These are phyloP conservation scores for Cutaneotrichosporon arboriforme DNA, from an alignment of 1,284 basidiomycete species.

Conservation along the genomic window DNA sequence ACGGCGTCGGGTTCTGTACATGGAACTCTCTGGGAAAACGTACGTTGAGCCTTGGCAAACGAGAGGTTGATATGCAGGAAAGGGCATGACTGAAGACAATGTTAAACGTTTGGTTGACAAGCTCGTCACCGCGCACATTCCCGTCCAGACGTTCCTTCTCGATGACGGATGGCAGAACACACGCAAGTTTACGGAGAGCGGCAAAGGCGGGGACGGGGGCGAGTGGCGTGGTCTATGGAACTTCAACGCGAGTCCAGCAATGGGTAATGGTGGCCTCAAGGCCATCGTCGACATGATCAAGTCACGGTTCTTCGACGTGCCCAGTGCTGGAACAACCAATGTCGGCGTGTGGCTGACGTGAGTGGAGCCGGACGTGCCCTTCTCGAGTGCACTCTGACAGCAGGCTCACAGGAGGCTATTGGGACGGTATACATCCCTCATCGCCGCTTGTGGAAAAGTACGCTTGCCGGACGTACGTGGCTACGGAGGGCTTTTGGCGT, in stretches of 20 bases:
- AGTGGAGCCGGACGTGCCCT: not conserved
- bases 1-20: constrained; percentile 18
- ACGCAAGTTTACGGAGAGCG: not conserved
- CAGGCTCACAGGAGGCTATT: constrained; percentile 32
- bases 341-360: constrained; percentile 33
- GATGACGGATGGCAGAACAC: constrained; percentile 41
- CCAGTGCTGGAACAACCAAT: not conserved
- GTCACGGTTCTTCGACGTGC: not conserved
- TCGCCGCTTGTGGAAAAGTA: constrained; percentile 25
- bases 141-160: constrained; percentile 32
- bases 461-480: constrained; percentile 17
- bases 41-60: not conserved
- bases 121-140: constrained; percentile 8
- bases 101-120: constrained; percentile 7
- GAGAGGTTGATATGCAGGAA: not conserved
- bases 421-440: constrained; percentile 29
- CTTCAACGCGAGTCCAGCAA: constrained; percentile 6
- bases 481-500: constrained; percentile 7
- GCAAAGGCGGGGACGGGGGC: not conserved
- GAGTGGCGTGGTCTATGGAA: constrained; percentile 11
- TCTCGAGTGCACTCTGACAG: not conserved
- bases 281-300: constrained; percentile 5
- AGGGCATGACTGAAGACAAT: constrained; percentile 4
- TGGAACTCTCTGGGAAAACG: constrained; percentile 15
- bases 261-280: constrained; percentile 4